Conservation (phyloP, 2,329 filamentous ascomycete species). For the Chaetothyriales sp. region DNA sequence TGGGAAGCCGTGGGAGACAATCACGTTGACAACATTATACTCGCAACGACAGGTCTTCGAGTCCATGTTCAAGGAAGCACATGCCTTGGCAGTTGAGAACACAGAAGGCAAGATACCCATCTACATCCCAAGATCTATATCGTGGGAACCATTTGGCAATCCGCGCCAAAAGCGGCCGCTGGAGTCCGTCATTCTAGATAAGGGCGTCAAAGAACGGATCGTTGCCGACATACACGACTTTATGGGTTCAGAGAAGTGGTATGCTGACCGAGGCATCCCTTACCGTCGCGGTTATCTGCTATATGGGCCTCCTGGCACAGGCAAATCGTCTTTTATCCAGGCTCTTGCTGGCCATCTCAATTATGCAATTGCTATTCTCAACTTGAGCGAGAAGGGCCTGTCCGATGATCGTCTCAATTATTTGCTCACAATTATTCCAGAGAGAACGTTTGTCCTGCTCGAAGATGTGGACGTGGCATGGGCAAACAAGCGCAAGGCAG, state of each 20-base stretch:
- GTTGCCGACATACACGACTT: slow-evolving; percentile 74
- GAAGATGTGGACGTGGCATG: slow-evolving; percentile 92
- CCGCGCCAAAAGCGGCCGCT: slow-evolving; percentile 76
- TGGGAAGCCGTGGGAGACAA: slow-evolving; percentile 85
- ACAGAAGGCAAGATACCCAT: slow-evolving; percentile 89
- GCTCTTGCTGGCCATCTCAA: slow-evolving; percentile 84
- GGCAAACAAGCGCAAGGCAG: slow-evolving; percentile 61
- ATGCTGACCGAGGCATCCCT: slow-evolving; percentile 84
- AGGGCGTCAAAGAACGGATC: slow-evolving; percentile 69
- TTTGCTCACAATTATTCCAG: slow-evolving; percentile 71
- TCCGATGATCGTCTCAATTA: slow-evolving; percentile 82
- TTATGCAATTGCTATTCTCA: slow-evolving; percentile 84
- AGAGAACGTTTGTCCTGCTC: slow-evolving; percentile 65
- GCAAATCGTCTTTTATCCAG: slow-evolving; percentile 93
- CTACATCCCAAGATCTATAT: slow-evolving; percentile 69
- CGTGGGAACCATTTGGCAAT: slow-evolving; percentile 75
- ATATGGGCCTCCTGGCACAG: slow-evolving; percentile 78
- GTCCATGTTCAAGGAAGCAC: slow-evolving; percentile 75
- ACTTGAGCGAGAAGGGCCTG: slow-evolving; percentile 76
- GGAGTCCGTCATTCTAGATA: slow-evolving; percentile 72
- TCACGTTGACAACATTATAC: slow-evolving; percentile 85
- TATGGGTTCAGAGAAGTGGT: slow-evolving; percentile 67
- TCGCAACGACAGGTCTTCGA: slow-evolving; percentile 80
- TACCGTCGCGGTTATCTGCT: slow-evolving; percentile 82
- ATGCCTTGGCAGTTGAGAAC: slow-evolving; percentile 61